Conservation (phyloP, 805 yeast species). For the Saccharomycopsis sp. region DNA sequence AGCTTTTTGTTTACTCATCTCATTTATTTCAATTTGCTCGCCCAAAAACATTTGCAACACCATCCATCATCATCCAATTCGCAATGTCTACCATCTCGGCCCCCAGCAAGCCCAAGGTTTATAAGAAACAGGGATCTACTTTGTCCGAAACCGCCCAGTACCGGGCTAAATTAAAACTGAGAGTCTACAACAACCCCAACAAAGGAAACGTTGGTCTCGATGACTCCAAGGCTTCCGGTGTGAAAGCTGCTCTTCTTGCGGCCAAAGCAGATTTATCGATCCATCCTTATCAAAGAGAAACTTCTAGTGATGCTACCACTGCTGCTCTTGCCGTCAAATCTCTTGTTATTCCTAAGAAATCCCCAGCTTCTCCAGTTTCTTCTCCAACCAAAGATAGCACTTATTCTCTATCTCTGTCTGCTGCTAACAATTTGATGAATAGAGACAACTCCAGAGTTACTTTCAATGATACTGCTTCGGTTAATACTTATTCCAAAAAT, state of each 20-base stretch:
- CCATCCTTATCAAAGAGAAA: conserved; percentile 31
- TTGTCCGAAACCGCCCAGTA: conserved; percentile 66
- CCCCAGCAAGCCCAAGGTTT: conserved; percentile 27
- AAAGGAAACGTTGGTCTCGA: conserved; percentile 49
- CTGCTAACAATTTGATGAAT: neutral
- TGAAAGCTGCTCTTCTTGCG: conserved; percentile 70
- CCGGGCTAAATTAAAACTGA: conserved; percentile 63
- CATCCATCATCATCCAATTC: no score
- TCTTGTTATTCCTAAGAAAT: conserved; percentile 13
- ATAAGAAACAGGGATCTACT: conserved; percentile 62
- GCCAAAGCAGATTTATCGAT: conserved; percentile 54
- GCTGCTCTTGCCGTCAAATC: conserved; percentile 45
- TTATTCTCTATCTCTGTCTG: neutral
- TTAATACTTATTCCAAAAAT: neutral
- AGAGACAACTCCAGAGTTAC: neutral
- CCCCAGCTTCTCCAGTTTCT: neutral
- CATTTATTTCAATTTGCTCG: no score
- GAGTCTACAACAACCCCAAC: conserved; percentile 45
- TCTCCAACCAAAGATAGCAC: neutral
- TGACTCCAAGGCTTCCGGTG: conserved; percentile 46
- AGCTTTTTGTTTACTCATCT: no score
- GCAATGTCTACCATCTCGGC: conserved; percentile 11
- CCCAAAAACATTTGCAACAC: no score
- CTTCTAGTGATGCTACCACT: conserved; percentile 54
- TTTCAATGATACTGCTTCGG: neutral